Percentiles rank a stretch among this genome's conserved stretches.
These are phyloP conservation scores for Plasmodium coatneyi DNA, from an alignment of 169 alveolate genomes.

Conservation along the genomic window DNA sequence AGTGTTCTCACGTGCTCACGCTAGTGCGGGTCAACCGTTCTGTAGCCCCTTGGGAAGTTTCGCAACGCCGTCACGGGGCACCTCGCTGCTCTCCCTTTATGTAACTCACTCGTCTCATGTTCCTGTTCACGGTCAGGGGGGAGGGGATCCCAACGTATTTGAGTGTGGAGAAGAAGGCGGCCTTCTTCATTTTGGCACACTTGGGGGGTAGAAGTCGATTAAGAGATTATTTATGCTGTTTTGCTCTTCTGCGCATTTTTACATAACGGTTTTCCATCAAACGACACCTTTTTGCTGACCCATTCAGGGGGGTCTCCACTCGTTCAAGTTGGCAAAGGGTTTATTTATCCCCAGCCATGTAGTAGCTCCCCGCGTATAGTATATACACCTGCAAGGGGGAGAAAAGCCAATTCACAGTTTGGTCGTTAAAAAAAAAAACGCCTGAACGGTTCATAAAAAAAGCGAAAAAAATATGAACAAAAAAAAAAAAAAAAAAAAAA, in stretches of 20 bases:
- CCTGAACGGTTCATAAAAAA: background rate
- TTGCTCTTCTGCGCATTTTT: background rate
- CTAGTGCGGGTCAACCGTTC: background rate
- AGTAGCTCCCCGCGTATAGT: background rate
- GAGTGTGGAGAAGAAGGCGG: background rate
- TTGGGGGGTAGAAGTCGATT: background rate
- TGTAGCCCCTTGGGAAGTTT: background rate
- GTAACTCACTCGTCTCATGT: background rate
- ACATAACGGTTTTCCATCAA: background rate
- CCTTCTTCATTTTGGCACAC: background rate
- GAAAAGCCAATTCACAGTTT: background rate
- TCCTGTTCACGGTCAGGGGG: conserved; percentile 2
- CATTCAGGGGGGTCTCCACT: background rate
- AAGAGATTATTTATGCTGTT: background rate
- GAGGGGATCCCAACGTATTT: background rate
- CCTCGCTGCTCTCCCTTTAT: background rate
- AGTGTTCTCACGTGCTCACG: background rate
- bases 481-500: background rate
- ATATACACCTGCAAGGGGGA: background rate
- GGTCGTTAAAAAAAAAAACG: background rate
- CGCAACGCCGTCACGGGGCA: background rate
- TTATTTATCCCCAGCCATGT: background rate
- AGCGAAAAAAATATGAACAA: background rate
- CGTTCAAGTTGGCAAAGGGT: background rate
- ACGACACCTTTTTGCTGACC: background rate